Percentiles rank a stretch among this genome's conserved stretches.
Evolutionary conservation across 2,329 filamentous ascomycete species (phyloP).

Genomic region (Penicillium verrucosum): DNA sequence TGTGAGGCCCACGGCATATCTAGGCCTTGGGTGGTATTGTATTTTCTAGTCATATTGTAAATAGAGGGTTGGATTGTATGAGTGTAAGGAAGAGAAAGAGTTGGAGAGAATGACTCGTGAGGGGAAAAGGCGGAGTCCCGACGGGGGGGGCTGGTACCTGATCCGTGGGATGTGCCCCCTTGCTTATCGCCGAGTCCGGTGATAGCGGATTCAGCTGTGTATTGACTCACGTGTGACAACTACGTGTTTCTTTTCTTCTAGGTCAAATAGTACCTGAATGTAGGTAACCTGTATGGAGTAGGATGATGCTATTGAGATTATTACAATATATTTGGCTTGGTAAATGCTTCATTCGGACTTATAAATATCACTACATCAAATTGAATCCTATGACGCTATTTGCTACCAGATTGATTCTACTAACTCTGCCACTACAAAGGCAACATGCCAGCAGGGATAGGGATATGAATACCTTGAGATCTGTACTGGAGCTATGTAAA

Average conservation of each 20-base stretch:
- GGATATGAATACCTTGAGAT: not conserved
- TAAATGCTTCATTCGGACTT: not conserved
- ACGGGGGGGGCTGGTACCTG: slow-evolving; percentile 14
- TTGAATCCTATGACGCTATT: not conserved
- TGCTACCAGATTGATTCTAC: not conserved
- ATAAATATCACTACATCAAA: not conserved
- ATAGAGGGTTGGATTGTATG: not conserved
- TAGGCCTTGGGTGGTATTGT: slow-evolving; percentile 20
- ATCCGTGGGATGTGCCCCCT: slow-evolving; percentile 6
- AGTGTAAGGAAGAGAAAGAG: slow-evolving; percentile 1
- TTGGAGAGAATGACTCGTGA: slow-evolving; percentile 15
- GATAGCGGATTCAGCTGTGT: slow-evolving; percentile 3
- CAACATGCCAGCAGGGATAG: not conserved
- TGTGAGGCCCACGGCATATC: slow-evolving; percentile 33
- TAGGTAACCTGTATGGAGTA: not conserved
- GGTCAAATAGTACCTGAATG: not conserved
- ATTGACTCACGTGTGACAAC: not conserved
- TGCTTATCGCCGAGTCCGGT: slow-evolving; percentile 19
- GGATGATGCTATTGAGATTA: not conserved
- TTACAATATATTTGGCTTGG: not conserved
- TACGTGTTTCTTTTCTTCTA: not conserved
- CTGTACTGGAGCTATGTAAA: not conserved
- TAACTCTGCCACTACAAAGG: not conserved
- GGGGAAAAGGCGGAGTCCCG: slow-evolving; percentile 19
- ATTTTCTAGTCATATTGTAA: slow-evolving; percentile 34